A percentile compares a stretch with the other conserved stretches of the same genome.
Conservation (phyloP, 2,329 filamentous ascomycete species). For the Byssothecium circinans region DNA sequence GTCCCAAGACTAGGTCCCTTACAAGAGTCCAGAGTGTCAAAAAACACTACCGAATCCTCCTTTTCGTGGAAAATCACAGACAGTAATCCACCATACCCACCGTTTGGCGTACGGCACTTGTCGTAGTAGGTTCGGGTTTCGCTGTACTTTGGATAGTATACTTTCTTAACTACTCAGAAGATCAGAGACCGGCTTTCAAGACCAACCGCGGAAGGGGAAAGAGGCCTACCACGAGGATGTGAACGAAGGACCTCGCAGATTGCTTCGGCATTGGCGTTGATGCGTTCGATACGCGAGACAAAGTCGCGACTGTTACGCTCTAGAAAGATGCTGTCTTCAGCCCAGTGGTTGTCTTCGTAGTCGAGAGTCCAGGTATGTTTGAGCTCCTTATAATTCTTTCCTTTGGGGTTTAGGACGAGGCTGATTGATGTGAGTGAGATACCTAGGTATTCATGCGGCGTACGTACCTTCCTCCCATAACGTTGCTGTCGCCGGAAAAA, state of each 20-base stretch:
- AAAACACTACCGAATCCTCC: slow-evolving; percentile 76
- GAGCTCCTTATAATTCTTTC: slow-evolving; percentile 70
- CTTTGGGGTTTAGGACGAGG: slow-evolving; percentile 64
- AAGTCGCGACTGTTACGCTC: slow-evolving; percentile 97
- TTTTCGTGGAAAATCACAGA: slow-evolving; percentile 77
- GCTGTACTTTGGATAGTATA: slow-evolving; percentile 86
- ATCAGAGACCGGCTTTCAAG: slow-evolving; percentile 16
- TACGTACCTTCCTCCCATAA: slow-evolving; percentile 81
- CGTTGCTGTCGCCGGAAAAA: slow-evolving; percentile 96
- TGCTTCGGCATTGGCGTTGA: slow-evolving; percentile 82
- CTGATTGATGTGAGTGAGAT: slow-evolving; percentile 29
- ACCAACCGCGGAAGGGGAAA: neutral
- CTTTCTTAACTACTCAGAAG: slow-evolving; percentile 62
- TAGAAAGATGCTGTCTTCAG: slow-evolving; percentile 90
- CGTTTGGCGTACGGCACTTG: slow-evolving; percentile 68
- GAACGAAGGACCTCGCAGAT: slow-evolving; percentile 72
- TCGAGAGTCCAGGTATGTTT: slow-evolving; percentile 65
- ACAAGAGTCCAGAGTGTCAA: slow-evolving; percentile 79
- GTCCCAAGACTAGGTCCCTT: slow-evolving; percentile 96
- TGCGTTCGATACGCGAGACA: slow-evolving; percentile 74
- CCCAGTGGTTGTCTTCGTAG: slow-evolving; percentile 91
- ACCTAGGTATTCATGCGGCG: neutral
- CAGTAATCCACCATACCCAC: slow-evolving; percentile 87
- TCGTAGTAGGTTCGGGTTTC: slow-evolving; percentile 75
- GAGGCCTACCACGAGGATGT: slow-evolving; percentile 53